Conservation (phyloP, 2,329 filamentous ascomycete genomes). For the Alternaria sp. region DNA sequence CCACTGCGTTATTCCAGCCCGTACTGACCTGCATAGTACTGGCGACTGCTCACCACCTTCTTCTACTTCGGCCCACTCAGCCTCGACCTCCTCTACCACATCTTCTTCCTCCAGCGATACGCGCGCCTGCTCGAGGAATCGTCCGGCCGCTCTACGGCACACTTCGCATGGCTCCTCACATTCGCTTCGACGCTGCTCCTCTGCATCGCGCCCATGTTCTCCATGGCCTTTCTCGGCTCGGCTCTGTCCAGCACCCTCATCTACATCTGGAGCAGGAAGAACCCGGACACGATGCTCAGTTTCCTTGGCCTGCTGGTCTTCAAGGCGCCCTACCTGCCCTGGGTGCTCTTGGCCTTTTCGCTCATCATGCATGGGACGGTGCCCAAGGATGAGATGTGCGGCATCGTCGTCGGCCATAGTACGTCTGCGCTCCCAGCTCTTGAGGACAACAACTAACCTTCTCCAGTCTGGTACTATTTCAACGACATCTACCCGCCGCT, state of each 20-base stretch:
- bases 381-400: conserved; percentile 95
- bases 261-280: conserved; percentile 96
- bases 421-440: conserved; percentile 2
- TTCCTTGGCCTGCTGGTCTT: conserved; percentile 88
- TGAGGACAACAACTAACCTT: conserved; percentile 7
- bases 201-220: conserved; percentile 81
- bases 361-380: conserved; percentile 87
- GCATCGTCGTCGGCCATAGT: conserved; percentile 88
- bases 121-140: conserved; percentile 94
- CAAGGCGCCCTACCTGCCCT: conserved; percentile 91
- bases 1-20: background rate
- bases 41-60: conserved; percentile 95
- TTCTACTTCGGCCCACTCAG: conserved; percentile 96
- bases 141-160: conserved; percentile 86
- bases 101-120: conserved; percentile 98
- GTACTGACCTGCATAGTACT: conserved; percentile 69
- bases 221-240: conserved; percentile 92
- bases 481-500: conserved; percentile 94
- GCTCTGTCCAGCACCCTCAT: conserved; percentile 91
- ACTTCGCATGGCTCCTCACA: conserved; percentile 92
- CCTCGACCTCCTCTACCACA: conserved; percentile 93
- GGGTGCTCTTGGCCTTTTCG: conserved; percentile 93
- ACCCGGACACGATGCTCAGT: conserved; percentile 88
- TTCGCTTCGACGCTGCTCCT: conserved; percentile 84
- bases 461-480: conserved; percentile 90